Evolutionary conservation across 805 yeast genomes (phyloP).

Genomic region (Tetrapisispora iriomotensis): DNA sequence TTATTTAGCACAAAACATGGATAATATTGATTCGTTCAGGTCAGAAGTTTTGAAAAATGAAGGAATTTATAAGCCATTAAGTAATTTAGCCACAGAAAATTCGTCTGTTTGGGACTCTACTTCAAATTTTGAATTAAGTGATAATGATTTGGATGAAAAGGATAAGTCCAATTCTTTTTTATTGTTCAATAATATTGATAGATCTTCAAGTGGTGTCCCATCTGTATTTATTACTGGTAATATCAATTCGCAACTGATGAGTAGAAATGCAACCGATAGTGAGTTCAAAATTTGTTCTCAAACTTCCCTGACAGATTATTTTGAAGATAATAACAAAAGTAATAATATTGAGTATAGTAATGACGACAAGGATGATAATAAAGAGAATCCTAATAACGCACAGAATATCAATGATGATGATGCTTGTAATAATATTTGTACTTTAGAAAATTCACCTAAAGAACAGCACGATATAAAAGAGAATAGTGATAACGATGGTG

Average conservation of each 20-base stretch:
- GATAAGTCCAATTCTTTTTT: slow-evolving; percentile 2
- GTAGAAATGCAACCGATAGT: not conserved
- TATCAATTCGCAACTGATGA: not conserved
- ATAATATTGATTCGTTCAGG: slow-evolving; percentile 18
- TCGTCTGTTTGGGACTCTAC: slow-evolving; percentile 12
- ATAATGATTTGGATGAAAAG: slow-evolving; percentile 12
- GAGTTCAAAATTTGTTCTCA: slow-evolving; percentile 1
- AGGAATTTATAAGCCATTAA: slow-evolving; percentile 2
- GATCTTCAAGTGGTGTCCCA: not conserved
- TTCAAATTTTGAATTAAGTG: slow-evolving; percentile 25
- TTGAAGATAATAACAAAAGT: not conserved
- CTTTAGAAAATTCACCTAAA: not conserved
- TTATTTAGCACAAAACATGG: slow-evolving; percentile 19
- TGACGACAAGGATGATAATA: not conserved
- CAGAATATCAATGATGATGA: not conserved
- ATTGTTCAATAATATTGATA: not conserved
- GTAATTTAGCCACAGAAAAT: slow-evolving; percentile 2
- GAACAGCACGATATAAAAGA: not conserved
- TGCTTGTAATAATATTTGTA: not conserved
- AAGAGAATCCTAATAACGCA: not conserved
- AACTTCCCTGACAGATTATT: not conserved
- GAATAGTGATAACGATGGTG: too few species aligned
- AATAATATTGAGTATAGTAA: not conserved
- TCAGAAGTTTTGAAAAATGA: slow-evolving; percentile 7
- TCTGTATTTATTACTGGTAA: not conserved